Evolutionary conservation across 768 basidiomycete species (phyloP).

Genomic region (Kwoniella newhampshirensis): DNA sequence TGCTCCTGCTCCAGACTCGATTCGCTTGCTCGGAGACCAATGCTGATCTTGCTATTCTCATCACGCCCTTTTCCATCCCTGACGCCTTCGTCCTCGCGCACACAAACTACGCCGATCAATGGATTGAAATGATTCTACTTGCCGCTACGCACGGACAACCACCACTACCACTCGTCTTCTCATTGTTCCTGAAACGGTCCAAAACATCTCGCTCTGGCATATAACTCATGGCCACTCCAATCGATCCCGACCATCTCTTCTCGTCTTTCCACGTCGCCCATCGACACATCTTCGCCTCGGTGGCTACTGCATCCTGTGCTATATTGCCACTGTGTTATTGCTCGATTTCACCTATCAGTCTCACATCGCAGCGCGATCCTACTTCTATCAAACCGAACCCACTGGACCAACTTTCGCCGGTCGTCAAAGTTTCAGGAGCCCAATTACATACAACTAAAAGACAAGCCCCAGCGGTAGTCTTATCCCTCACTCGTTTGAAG

Average conservation of each 20-base stretch:
- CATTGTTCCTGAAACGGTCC: constrained; percentile 16
- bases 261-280: constrained; percentile 3
- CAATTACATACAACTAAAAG: not conserved
- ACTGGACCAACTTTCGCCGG: constrained; percentile 38
- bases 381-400: constrained; percentile 3
- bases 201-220: not conserved
- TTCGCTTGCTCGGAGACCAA: no score
- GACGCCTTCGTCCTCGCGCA: not conserved
- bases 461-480: no score
- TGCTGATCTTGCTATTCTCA: no score
- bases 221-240: not conserved
- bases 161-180: not conserved
- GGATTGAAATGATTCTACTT: no score
- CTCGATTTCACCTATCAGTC: no score
- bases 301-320: no score
- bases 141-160: no score
- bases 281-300: not conserved
- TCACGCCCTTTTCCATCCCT: no score
- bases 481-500: no score
- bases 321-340: no score
- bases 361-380: constrained; percentile 18
- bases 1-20: no score
- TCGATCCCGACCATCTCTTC: not conserved
- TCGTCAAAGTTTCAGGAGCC: constrained; percentile 26
- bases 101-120: not conserved